Evolutionary conservation across 2,329 filamentous ascomycete species (phyloP), one percentile per base, ranked within the genome.

Genomic region (Aureobasidium musti): DNA sequence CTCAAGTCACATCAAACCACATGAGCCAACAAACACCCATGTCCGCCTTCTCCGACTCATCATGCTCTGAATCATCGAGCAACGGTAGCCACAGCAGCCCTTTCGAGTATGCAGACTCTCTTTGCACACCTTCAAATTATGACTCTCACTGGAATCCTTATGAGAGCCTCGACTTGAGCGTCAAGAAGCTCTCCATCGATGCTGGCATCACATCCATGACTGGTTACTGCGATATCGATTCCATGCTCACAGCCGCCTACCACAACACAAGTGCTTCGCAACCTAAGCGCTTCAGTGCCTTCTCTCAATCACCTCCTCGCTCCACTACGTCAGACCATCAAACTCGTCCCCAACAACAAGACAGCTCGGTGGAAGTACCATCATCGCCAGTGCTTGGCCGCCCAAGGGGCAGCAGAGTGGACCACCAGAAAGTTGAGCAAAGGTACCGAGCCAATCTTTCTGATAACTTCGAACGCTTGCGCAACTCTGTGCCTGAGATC

Each of bases 171-270:
- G 21, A 61, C 37, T 26, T 39, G 33, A 45, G 43, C 8, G 47
- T 43, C 45, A 52, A 61, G 30, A 60, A 59, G 26, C 54, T 66
- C 19, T 59, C 53, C n/a, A 59, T 59, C 14, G 53, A 59, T 47
- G 54, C 63, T 45, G 64, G 53, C 43, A 53, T 60, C 47, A 60
- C 28, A 23, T 52, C 64, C 45, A 60, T 65, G 64, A 60, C 64
- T n/a, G 54, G 54, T 26, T 66, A 66, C 64, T 50, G 64, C 56
- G 54, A 59, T 28, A 66, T 53, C 47, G 53, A 66, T n/a, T 66
- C 53, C 26, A 37, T 66, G 14, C 33, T 60, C 35, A 52, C 43
- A 21, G 53, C 64, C 14, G 54, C 63, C 47, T 59, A 50, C 23
- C 37, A 66, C 64, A 52, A 66, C 43, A 61, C 54, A 6, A 43